A percentile compares a stretch with the other conserved stretches of the same genome.
These are phyloP conservation scores for Boechera stricta DNA, from an alignment of 345 rosid species.

Conservation along the genomic window DNA sequence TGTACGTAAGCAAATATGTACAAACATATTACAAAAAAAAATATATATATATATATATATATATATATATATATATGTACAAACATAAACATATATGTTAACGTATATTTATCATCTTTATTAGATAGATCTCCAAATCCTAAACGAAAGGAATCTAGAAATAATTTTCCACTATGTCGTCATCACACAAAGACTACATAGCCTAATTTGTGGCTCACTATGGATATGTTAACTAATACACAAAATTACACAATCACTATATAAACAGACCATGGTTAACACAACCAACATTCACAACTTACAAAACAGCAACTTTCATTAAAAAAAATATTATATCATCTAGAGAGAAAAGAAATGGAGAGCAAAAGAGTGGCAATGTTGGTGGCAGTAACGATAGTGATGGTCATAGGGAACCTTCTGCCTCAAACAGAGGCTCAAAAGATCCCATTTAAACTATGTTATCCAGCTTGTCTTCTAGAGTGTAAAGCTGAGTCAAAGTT, in stretches of 20 bases:
- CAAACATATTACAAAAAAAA: too few species aligned
- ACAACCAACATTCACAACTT: background rate
- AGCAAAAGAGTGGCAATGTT: background rate
- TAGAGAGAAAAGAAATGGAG: background rate
- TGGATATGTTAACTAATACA: background rate
- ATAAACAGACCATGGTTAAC: background rate
- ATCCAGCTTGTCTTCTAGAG: background rate
- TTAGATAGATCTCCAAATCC: background rate
- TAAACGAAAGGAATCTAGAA: background rate
- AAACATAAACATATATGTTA: background rate
- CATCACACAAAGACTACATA: background rate
- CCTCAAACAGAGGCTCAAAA: background rate
- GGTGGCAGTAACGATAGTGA: background rate
- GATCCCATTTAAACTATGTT: background rate
- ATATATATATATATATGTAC: too few species aligned
- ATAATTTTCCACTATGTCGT: background rate
- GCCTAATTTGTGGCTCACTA: background rate
- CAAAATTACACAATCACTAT: slow-evolving; percentile 12
- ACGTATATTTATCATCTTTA: background rate
- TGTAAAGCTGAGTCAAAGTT: background rate
- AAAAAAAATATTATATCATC: background rate
- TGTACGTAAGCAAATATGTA: background rate
- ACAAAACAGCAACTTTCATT: background rate
- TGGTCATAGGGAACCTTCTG: slow-evolving; percentile 4
- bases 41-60: too few species aligned